A percentile compares a stretch with the other conserved stretches of the same genome.
Conservation (phyloP, 495 filamentous ascomycete genomes). For the Tirmania nivea region DNA sequence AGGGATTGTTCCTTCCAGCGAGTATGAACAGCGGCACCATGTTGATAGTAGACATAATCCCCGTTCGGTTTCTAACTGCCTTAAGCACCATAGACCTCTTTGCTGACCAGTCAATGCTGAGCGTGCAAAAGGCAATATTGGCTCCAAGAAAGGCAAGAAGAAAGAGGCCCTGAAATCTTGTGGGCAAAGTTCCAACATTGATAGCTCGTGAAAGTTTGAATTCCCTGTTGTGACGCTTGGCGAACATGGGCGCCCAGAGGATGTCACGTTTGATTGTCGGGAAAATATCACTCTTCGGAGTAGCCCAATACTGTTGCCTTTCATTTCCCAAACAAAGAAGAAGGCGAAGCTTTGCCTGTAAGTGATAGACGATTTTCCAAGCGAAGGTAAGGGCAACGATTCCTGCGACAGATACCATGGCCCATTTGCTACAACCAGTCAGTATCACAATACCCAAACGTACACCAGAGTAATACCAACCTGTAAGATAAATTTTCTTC, state of each 20-base stretch:
- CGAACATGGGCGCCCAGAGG: conserved; percentile 59
- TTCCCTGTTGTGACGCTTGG: conserved; percentile 71
- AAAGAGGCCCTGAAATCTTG: conserved; percentile 60
- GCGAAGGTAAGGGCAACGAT: conserved; percentile 33
- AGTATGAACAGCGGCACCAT: conserved; percentile 81
- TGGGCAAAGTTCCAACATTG: conserved; percentile 74
- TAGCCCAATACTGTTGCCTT: conserved; percentile 34
- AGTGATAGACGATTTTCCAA: conserved; percentile 36
- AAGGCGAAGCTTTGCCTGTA: conserved; percentile 47
- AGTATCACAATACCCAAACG: too few relatives aligned
- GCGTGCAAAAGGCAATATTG: conserved; percentile 60
- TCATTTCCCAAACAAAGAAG: conserved; percentile 48
- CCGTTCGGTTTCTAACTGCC: conserved; percentile 63
- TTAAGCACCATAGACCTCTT: conserved; percentile 32
- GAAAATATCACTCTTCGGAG: conserved; percentile 29
- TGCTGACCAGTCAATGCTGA: conserved; percentile 40
- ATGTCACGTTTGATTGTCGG: conserved; percentile 58
- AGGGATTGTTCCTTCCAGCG: conserved; percentile 76
- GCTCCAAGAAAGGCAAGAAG: conserved; percentile 46
- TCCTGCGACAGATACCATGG: conserved; percentile 24
- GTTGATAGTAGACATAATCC: conserved; percentile 62
- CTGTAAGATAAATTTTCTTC: conserved; percentile 5
- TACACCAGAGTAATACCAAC: not conserved
- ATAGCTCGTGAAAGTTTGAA: conserved; percentile 69
- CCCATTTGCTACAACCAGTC: conserved; percentile 7